phyloP scores from a whole-genome alignment of 305 asterid genomes.

The Rubia balearica region DNA sequence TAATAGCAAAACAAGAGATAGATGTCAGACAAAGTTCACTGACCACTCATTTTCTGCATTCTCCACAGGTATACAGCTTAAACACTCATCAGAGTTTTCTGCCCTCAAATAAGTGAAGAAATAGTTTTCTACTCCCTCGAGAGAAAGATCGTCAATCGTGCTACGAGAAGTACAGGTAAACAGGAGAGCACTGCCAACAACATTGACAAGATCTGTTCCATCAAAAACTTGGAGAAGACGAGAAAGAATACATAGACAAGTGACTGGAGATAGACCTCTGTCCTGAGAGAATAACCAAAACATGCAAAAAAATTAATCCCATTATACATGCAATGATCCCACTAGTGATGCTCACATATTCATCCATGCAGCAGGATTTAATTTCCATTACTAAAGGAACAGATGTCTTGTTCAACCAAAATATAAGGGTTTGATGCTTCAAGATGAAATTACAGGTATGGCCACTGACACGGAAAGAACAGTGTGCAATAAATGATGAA shows the following conservation, averaged over 20 bases:
- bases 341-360: neutral
- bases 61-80: constrained; percentile 7
- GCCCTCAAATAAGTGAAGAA: neutral
- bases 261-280: too few relatives aligned
- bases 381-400: neutral
- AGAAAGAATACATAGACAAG: too few relatives aligned
- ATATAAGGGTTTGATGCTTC: neutral
- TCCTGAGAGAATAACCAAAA: constrained; percentile 12
- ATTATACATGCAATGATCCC: neutral
- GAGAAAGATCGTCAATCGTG: constrained; percentile 9
- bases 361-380: neutral
- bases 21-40: constrained; percentile 3
- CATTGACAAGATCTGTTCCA: too few relatives aligned
- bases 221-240: too few relatives aligned
- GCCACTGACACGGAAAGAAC: neutral
- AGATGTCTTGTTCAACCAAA: neutral
- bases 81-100: neutral
- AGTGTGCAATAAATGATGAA: neutral
- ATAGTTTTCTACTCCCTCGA: constrained; percentile 1
- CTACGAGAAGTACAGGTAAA: constrained; percentile 1
- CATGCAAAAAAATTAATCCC: neutral
- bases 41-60: constrained; percentile 9
- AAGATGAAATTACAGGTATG: neutral
- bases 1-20: neutral
- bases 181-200: neutral